Percentiles rank a stretch among this genome's conserved stretches.
Evolutionary conservation across 1,139 yeast species (phyloP).

Genomic region (Yarrowia galli): DNA sequence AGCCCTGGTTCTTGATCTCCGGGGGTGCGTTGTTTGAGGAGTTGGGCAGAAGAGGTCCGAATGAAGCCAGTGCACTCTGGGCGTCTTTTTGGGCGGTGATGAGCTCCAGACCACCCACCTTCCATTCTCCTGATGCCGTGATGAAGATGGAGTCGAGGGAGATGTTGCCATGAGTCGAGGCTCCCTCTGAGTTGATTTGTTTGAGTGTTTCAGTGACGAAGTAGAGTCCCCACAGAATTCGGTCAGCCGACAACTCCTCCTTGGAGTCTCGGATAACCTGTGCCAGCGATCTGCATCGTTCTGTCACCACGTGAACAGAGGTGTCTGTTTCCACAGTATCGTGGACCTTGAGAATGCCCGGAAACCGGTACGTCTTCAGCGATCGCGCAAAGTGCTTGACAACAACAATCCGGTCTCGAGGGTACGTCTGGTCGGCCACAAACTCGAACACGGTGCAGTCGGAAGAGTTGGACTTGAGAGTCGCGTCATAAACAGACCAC

Average conservation of each 20-base stretch:
- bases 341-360: constrained; percentile 73
- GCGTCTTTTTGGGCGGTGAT: constrained; percentile 54
- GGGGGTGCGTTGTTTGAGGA: constrained; percentile 54
- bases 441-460: constrained; percentile 68
- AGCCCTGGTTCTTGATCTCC: constrained; percentile 55
- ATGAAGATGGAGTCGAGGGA: constrained; percentile 66
- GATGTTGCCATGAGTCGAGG: constrained; percentile 71
- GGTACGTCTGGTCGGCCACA: constrained; percentile 55
- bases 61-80: constrained; percentile 45
- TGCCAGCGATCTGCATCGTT: constrained; percentile 69
- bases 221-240: constrained; percentile 66
- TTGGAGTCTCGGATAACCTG: constrained; percentile 42
- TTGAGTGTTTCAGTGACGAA: constrained; percentile 57
- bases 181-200: constrained; percentile 69
- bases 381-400: constrained; percentile 72
- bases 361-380: constrained; percentile 73
- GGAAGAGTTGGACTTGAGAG: constrained; percentile 40
- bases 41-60: constrained; percentile 50
- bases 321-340: constrained; percentile 73
- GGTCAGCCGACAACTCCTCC: constrained; percentile 47
- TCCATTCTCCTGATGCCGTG: constrained; percentile 80
- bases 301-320: constrained; percentile 75
- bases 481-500: constrained; percentile 33
- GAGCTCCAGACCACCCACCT: constrained; percentile 81
- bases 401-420: constrained; percentile 54